Evolutionary conservation across 129 eudicot species (phyloP).

Genomic region (Pulicaria dysenterica): DNA sequence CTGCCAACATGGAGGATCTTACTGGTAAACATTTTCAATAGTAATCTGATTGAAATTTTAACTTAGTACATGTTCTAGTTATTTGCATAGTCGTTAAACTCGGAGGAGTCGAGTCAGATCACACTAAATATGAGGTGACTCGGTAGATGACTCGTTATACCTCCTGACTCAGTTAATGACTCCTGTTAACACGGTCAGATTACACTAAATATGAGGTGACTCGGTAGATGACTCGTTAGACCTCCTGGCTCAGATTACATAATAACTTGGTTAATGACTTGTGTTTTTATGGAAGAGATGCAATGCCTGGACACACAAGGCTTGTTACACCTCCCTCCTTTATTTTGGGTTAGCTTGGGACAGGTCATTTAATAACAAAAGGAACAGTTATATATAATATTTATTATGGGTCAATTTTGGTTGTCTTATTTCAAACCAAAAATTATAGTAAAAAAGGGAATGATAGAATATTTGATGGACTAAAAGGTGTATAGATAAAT

Average conservation of each 20-base stretch:
- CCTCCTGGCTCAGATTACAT: too few species aligned
- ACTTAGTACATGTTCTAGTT: neutral
- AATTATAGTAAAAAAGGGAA: too few species aligned
- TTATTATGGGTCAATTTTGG: neutral
- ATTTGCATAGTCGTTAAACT: neutral
- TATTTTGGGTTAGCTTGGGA: neutral
- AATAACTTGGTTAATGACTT: too few species aligned
- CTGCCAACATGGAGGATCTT: slow-evolving; percentile 91
- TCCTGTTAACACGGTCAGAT: too few species aligned
- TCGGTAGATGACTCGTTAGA: too few species aligned
- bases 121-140: too few species aligned
- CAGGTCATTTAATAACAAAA: neutral
- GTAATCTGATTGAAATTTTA: slow-evolving; percentile 6
- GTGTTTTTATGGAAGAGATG: neutral
- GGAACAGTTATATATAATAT: neutral
- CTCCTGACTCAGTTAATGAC: too few species aligned
- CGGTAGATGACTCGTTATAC: too few species aligned
- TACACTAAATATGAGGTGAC: too few species aligned
- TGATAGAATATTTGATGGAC: too few species aligned
- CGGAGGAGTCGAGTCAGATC: too few species aligned
- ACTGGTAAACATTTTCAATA: slow-evolving; percentile 57
- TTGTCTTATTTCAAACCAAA: neutral
- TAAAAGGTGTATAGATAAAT: too few species aligned
- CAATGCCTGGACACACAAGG: slow-evolving; percentile 13
- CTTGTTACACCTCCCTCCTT: slow-evolving; percentile 9